Conservation (phyloP, 78 protist genomes). For the Mantamonas sphyraenae region DNA sequence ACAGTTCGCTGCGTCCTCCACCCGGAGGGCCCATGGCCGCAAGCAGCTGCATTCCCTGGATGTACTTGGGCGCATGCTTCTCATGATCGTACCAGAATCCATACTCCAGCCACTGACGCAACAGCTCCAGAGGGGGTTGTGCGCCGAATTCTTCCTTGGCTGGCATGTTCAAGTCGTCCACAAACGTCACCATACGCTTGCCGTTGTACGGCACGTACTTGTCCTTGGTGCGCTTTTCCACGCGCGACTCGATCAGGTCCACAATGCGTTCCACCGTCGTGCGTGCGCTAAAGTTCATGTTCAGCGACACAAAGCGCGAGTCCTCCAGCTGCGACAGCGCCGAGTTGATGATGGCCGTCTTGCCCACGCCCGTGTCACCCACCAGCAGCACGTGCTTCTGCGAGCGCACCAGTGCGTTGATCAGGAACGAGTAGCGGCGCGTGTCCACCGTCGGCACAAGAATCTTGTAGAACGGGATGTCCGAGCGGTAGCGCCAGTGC, state of each 20-base stretch:
- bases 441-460: constrained; percentile 83
- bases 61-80: constrained; percentile 13
- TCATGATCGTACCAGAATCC: constrained; percentile 73
- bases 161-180: constrained; percentile 85
- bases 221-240: constrained; percentile 58
- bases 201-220: constrained; percentile 47
- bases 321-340: constrained; percentile 1
- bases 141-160: constrained; percentile 62
- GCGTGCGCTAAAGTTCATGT: constrained; percentile 66
- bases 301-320: background rate
- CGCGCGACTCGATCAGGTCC: constrained; percentile 52
- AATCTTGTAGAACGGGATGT: constrained; percentile 48
- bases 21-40: constrained; percentile 73
- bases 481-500: constrained; percentile 22
- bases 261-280: constrained; percentile 33
- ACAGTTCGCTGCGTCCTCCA: constrained; percentile 53
- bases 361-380: constrained; percentile 76
- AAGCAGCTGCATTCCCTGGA: constrained; percentile 60
- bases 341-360: constrained; percentile 39
- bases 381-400: constrained; percentile 22
- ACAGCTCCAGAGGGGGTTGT: constrained; percentile 77
- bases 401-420: constrained; percentile 14
- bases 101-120: constrained; percentile 68
- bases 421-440: constrained; percentile 33
- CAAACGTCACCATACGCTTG: constrained; percentile 33